Percentiles rank a stretch among this genome's conserved stretches.
phyloP scores from a whole-genome alignment of 2,329 filamentous ascomycete species.

The Leptosphaerulina australis region DNA sequence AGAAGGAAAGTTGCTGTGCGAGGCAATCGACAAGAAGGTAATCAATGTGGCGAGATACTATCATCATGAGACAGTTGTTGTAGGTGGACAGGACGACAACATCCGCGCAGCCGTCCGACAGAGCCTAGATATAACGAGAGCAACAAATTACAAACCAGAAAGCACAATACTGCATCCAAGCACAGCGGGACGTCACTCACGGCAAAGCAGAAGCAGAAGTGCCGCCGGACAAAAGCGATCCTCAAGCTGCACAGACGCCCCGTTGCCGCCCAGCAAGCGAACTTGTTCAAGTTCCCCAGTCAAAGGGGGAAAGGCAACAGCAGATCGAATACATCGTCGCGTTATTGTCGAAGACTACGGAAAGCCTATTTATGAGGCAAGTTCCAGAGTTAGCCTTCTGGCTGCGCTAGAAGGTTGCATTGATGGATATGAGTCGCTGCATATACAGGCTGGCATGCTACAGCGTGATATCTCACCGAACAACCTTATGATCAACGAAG shows the following conservation, averaged over 20 bases:
- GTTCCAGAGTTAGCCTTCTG: conserved; percentile 44
- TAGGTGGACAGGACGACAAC: conserved; percentile 45
- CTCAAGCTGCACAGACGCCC: conserved; percentile 13
- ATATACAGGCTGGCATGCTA: conserved; percentile 41
- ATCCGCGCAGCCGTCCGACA: conserved; percentile 42
- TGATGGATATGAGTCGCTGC: conserved; percentile 44
- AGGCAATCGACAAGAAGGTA: conserved; percentile 47
- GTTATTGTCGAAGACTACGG: conserved; percentile 52
- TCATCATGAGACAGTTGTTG: conserved; percentile 51
- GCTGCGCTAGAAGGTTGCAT: conserved; percentile 48
- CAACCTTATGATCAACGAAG: conserved; percentile 57
- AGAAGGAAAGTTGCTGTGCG: conserved; percentile 50
- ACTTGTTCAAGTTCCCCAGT: conserved; percentile 1
- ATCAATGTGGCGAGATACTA: conserved; percentile 53
- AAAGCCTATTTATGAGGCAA: conserved; percentile 51
- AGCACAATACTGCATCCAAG: conserved; percentile 28
- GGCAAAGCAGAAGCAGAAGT: conserved; percentile 22
- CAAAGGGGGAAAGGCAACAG: conserved; percentile 6
- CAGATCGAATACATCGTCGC: conserved; percentile 50
- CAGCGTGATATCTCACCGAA: conserved; percentile 54
- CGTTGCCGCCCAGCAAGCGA: conserved; percentile 17
- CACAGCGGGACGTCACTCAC: conserved; percentile 23
- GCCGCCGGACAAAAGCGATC: conserved; percentile 8
- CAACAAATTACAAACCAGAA: conserved; percentile 43
- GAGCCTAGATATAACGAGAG: conserved; percentile 42